A percentile compares a stretch with the other conserved stretches of the same genome.
Conservation (phyloP, 2,329 filamentous ascomycete species). For the Endocalyx cinctus region DNA sequence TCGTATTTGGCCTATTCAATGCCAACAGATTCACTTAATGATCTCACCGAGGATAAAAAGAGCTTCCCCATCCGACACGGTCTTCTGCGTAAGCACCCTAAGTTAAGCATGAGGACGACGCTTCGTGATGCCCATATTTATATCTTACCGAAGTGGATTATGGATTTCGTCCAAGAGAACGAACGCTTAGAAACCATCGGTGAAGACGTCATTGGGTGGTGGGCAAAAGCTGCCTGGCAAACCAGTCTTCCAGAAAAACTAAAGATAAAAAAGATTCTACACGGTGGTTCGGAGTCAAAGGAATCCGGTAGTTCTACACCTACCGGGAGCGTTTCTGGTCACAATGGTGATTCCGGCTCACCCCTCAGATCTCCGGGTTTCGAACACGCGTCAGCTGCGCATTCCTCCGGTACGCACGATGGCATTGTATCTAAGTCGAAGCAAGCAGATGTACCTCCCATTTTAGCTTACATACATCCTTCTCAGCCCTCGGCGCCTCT, state of each 20-base stretch:
- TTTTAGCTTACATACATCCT: slow-evolving; percentile 79
- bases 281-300: slow-evolving; percentile 34
- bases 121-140: slow-evolving; percentile 93
- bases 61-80: slow-evolving; percentile 70
- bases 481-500: slow-evolving; percentile 52
- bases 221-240: slow-evolving; percentile 94
- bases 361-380: slow-evolving; percentile 14
- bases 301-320: slow-evolving; percentile 31
- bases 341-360: slow-evolving; percentile 12
- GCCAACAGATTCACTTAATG: slow-evolving; percentile 84
- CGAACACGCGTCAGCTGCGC: too few relatives aligned
- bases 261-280: slow-evolving; percentile 62
- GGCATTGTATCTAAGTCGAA: slow-evolving; percentile 20
- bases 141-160: slow-evolving; percentile 85
- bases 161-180: slow-evolving; percentile 77
- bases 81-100: slow-evolving; percentile 68
- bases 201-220: slow-evolving; percentile 90
- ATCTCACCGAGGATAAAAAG: slow-evolving; percentile 72
- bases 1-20: slow-evolving; percentile 81
- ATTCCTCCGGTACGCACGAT: slow-evolving; percentile 9
- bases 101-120: slow-evolving; percentile 74
- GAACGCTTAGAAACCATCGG: slow-evolving; percentile 81
- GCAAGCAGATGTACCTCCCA: slow-evolving; percentile 53
- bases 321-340: slow-evolving; percentile 10
- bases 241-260: slow-evolving; percentile 74